Percentiles rank a stretch among this genome's conserved stretches.
phyloP scores from a whole-genome alignment of 768 basidiomycete species.

The Pleurotus salmoneostramineus region DNA sequence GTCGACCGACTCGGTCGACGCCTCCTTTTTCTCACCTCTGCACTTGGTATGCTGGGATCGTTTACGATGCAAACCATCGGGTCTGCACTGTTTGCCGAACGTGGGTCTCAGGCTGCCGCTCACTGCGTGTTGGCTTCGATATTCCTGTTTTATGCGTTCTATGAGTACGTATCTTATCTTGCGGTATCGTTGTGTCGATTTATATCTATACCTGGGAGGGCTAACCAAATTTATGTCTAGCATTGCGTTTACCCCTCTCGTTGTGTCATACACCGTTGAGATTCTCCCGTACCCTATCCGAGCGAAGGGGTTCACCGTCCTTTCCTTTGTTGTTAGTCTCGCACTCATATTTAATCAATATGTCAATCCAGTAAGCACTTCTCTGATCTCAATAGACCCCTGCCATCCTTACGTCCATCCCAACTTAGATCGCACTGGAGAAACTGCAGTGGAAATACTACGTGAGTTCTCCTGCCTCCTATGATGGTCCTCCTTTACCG shows the following conservation, averaged over 20 bases:
- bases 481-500: not conserved
- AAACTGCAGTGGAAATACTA: slow-evolving; percentile 75
- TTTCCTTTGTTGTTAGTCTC: slow-evolving; percentile 73
- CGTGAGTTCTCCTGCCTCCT: slow-evolving; percentile 25
- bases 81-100: slow-evolving; percentile 51
- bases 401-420: not conserved
- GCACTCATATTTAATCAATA: slow-evolving; percentile 90
- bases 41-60: slow-evolving; percentile 56
- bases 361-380: slow-evolving; percentile 47
- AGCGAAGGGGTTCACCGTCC: slow-evolving; percentile 82
- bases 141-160: slow-evolving; percentile 77
- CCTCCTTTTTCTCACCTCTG: slow-evolving; percentile 60
- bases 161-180: slow-evolving; percentile 46
- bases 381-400: not conserved
- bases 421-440: slow-evolving; percentile 13
- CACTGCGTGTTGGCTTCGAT: slow-evolving; percentile 80
- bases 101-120: slow-evolving; percentile 38
- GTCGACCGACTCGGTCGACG: slow-evolving; percentile 70
- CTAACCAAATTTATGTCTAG: slow-evolving; percentile 18
- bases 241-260: slow-evolving; percentile 81
- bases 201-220: not conserved
- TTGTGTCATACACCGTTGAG: slow-evolving; percentile 85
- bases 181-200: not conserved
- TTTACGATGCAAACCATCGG: slow-evolving; percentile 68
- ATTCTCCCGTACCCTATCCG: slow-evolving; percentile 81